Base-by-base conservation (phyloP, 768 basidiomycete species). In the Leccinum longicurvipes region DNA sequence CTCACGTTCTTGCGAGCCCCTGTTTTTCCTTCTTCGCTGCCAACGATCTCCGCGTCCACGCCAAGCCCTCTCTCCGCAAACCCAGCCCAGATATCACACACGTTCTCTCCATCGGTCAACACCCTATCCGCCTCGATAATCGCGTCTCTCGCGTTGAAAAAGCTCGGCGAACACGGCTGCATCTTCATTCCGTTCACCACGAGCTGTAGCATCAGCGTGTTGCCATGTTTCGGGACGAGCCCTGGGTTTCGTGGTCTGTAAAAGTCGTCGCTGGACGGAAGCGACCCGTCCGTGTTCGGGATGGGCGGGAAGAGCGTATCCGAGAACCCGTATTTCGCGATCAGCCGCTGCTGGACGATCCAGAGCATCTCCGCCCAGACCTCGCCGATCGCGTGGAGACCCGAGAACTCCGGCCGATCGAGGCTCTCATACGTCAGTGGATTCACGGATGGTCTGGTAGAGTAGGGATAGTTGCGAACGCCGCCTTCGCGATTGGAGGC, bases 321-420 rank as follows among this genome's bases (percentile, higher is more conserved):
- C 17, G 82, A 78, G 79, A 82, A 96, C 0, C 91, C 93, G 69
- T 97, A 85, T 73, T 90, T 88, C 73, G 76, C 75, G 65, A 97
- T 89, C 28, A 98, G 73, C 25, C 77, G 73, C 65, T 93, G 83
- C n/a, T 82, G 79, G 45, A 89, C 79, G 61, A 91, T 79, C 88
- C 89, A 93, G 53, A 93, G 85, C 25, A 92, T 86, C 76, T 93
- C 75, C 4, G 95, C 95, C 95, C 95, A 98, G 53, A 98, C 94
- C 73, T 96, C 93, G 45, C 94, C 94, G 58, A 94, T 86, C 24
- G 94, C 51, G 15, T 46, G 42, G 14, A 31, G 17, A 10, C 21
- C 28, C 44, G 23, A 23, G 21, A 52, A 52, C 31, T 4, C 42
- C 10, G 28, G 49, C 72, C 88, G 88, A 77, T 98, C 93, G 23